These are phyloP conservation scores for Talaromyces sp. DNA, from an alignment of 2,329 filamentous ascomycete species.

Conservation along the genomic window DNA sequence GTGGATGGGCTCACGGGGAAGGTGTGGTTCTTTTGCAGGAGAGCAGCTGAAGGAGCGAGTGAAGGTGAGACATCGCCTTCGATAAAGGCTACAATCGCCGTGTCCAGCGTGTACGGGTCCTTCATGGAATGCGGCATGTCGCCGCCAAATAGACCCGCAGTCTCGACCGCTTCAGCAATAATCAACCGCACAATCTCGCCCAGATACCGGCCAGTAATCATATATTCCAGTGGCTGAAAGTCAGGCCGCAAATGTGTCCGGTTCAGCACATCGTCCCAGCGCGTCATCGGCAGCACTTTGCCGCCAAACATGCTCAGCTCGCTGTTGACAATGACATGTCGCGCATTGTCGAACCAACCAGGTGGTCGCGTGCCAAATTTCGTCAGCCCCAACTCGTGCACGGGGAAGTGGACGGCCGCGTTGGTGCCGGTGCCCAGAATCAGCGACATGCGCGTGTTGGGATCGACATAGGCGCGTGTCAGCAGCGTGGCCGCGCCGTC, in stretches of 20 bases:
- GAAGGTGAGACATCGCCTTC: constrained; percentile 42
- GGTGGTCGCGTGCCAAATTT: constrained; percentile 54
- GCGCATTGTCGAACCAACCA: constrained; percentile 52
- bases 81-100: constrained; percentile 54
- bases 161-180: constrained; percentile 54
- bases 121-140: constrained; percentile 50
- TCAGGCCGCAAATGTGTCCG: constrained; percentile 52
- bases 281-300: constrained; percentile 52
- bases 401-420: constrained; percentile 58
- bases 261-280: constrained; percentile 60
- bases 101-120: constrained; percentile 57
- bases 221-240: constrained; percentile 62
- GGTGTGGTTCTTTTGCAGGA: constrained; percentile 50
- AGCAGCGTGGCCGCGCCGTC: constrained; percentile 59
- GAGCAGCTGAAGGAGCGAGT: constrained; percentile 33
- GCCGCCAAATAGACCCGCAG: constrained; percentile 52
- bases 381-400: constrained; percentile 46
- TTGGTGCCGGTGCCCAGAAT: constrained; percentile 64
- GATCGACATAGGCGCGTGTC: constrained; percentile 57
- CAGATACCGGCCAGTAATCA: constrained; percentile 59
- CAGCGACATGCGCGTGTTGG: constrained; percentile 57
- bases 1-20: constrained; percentile 41
- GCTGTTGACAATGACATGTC: constrained; percentile 60
- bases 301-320: constrained; percentile 63
- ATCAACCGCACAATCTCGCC: constrained; percentile 60